Base-by-base conservation (phyloP, 2,329 filamentous ascomycete genomes). In the Sclerotiophoma versabilis region DNA sequence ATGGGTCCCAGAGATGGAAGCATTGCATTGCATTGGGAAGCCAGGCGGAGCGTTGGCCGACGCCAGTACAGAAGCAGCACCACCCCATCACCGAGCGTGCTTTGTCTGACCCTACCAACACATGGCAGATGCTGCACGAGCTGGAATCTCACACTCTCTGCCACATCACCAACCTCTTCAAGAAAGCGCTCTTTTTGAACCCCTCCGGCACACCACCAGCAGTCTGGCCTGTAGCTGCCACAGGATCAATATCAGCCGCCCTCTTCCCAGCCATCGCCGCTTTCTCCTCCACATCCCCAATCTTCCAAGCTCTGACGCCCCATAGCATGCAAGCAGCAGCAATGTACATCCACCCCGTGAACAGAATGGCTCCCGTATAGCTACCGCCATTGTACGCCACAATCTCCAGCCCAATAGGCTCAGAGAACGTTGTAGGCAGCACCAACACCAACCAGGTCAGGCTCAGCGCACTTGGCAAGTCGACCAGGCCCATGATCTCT, bases 381-480 rank as follows among this genome's bases (percentile, higher is more conserved):
- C 71, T 77, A 23, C 78, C 75, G 0, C 77, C 78, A n/a, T 78
- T 78, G 2, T 74, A 72, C 2, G 72, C 72, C 29, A 83, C 78
- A 50, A 86, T 79, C 58, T 83, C 76, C 10, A 87, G 72, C 0
- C 79, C 84, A 55, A 86, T 85, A 0, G 83, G 76, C 58, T 84
- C 82, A 2, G 79, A 80, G 57, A 83, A 92, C 0, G 88, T 91
- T 11, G 84, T 84, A 0, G 90, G 91, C 9, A 92, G 70, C 5
- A 88, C 84, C 14, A 93, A 80, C 5, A 86, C 79, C 22, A 93
- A 68, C 90, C 90, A 93, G 17, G 86, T 83, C 15, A 93, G 80
- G 47, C 85, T 90, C 32, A 93, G 74, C 63, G 84, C 85, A 11
- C 87, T 85, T 1, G 90, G 88, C 2, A 93, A 79, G 34, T 89